Percentiles rank a stretch among this genome's conserved stretches.
These are phyloP conservation scores for Prunus salicina DNA, from an alignment of 306 rosid genomes.

Conservation along the genomic window DNA sequence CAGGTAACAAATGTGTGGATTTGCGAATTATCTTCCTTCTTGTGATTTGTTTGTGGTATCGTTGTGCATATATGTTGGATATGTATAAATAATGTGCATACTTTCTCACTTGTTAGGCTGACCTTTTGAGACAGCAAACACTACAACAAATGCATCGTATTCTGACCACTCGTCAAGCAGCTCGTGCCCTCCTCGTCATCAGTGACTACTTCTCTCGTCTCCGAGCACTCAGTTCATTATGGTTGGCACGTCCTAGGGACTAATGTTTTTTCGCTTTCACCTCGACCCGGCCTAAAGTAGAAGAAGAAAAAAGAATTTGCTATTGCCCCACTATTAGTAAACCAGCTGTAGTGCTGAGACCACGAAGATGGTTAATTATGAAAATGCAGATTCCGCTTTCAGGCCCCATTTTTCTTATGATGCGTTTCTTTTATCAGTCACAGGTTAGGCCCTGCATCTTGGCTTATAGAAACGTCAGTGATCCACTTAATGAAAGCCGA, in stretches of 20 bases:
- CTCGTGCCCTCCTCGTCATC: conserved; percentile 67
- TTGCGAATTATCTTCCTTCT: background rate
- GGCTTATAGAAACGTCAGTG: background rate
- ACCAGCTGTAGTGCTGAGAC: conserved; percentile 7
- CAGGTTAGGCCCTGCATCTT: background rate
- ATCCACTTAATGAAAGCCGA: background rate
- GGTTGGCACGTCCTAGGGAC: conserved; percentile 79
- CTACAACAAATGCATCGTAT: conserved; percentile 77
- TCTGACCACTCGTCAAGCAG: conserved; percentile 68
- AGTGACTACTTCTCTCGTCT: conserved; percentile 66
- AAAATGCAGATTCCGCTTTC: background rate
- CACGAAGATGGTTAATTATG: conserved; percentile 8
- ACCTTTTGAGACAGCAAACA: conserved; percentile 80
- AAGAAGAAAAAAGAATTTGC: background rate
- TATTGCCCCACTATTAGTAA: background rate
- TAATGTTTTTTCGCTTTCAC: background rate
- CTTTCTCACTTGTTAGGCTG: conserved; percentile 51
- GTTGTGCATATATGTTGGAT: background rate
- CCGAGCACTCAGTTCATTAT: conserved; percentile 77
- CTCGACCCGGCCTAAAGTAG: background rate
- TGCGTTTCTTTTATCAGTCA: background rate
- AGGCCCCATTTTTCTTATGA: background rate
- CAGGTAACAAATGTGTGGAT: conserved; percentile 43
- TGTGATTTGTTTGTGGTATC: background rate
- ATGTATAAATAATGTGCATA: background rate